These are phyloP conservation scores for Protea cynaroides DNA, from an alignment of 164 flowering plant species.

Conservation along the genomic window DNA sequence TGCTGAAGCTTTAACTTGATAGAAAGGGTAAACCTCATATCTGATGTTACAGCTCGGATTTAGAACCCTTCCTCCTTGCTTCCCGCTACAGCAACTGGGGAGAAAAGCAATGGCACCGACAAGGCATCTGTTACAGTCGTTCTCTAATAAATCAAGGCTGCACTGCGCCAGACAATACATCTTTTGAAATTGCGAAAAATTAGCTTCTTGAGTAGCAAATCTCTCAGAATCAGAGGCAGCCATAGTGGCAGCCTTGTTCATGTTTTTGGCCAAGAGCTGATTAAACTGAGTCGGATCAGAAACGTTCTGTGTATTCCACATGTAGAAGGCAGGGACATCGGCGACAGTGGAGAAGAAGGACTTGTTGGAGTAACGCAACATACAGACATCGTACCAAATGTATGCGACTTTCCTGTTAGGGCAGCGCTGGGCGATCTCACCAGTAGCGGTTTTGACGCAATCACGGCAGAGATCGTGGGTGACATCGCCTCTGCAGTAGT, in stretches of 20 bases:
- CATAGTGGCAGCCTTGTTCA: not conserved
- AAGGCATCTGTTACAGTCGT: not conserved
- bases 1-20: not conserved
- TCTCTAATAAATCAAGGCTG: not conserved
- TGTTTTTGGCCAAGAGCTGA: not conserved
- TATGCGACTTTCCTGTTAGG: slow-evolving; percentile 5
- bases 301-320: slow-evolving; percentile 4
- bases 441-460: slow-evolving; percentile 9
- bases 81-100: not conserved
- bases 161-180: slow-evolving; percentile 6
- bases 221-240: slow-evolving; percentile 1
- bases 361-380: slow-evolving; percentile 20
- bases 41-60: slow-evolving; percentile 6
- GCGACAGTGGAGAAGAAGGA: slow-evolving; percentile 12
- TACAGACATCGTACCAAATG: slow-evolving; percentile 18
- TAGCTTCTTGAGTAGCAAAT: not conserved
- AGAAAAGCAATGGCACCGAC: not conserved
- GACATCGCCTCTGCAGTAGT: slow-evolving; percentile 19
- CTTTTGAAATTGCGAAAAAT: not conserved
- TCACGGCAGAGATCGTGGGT: slow-evolving; percentile 4
- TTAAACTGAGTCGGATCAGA: slow-evolving; percentile 1
- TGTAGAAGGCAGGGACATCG: not conserved
- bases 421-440: slow-evolving; percentile 3
- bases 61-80: not conserved
- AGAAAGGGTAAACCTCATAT: slow-evolving; percentile 11